These are phyloP conservation scores for Fusarium sp. DNA, from an alignment of 2,329 filamentous ascomycete species.

Conservation along the genomic window DNA sequence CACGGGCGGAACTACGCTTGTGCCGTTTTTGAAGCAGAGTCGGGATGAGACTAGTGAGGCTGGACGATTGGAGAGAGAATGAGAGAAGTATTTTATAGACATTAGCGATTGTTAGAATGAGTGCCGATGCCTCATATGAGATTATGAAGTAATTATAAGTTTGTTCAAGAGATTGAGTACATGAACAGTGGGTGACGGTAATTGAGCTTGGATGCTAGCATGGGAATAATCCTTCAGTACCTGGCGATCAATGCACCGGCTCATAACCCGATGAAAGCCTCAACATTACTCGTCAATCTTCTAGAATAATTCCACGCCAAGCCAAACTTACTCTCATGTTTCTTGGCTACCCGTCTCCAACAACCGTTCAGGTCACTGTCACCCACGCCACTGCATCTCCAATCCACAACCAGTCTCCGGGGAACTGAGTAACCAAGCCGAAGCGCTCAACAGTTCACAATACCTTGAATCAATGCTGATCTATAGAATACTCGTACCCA, in stretches of 20 bases:
- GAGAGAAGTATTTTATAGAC: constrained; percentile 1
- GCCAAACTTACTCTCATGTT: neutral
- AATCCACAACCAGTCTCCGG: neutral
- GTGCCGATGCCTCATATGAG: neutral
- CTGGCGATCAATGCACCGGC: neutral
- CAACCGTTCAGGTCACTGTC: neutral
- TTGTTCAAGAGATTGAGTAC: too few relatives aligned
- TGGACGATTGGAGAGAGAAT: constrained; percentile 46
- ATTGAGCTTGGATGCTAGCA: neutral
- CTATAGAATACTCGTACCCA: neutral
- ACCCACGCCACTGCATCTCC: neutral
- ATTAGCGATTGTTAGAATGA: constrained; percentile 14
- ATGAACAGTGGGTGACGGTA: too few relatives aligned
- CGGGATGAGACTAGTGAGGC: constrained; percentile 79
- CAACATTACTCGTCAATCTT: neutral
- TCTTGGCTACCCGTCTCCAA: neutral
- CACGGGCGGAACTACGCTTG: constrained; percentile 86
- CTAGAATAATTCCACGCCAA: neutral
- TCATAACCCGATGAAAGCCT: neutral
- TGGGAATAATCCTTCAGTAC: neutral
- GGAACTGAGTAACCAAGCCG: neutral
- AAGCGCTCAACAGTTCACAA: neutral
- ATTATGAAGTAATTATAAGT: neutral
- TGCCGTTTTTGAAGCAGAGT: constrained; percentile 90
- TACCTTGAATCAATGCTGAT: neutral